phyloP scores from a whole-genome alignment of 2,329 filamentous ascomycete genomes.

The Aphanocladium album region DNA sequence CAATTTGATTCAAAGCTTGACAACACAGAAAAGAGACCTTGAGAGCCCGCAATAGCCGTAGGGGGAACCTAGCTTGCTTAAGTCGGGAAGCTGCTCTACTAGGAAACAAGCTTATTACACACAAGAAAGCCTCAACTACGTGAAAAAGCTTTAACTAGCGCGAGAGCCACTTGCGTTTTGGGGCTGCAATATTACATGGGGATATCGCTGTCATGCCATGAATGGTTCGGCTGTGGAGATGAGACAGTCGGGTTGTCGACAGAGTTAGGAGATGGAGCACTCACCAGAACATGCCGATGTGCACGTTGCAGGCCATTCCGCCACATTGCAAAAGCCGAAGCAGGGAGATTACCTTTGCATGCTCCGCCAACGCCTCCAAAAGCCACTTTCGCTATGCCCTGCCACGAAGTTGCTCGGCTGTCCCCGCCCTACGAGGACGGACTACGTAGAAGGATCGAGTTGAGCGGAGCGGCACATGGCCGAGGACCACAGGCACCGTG shows the following conservation, averaged over 20 bases:
- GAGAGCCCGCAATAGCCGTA: neutral
- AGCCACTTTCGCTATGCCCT: neutral
- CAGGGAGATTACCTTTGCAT: neutral
- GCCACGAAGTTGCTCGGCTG: neutral
- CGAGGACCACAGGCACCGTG: neutral
- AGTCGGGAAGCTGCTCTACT: neutral
- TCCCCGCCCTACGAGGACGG: neutral
- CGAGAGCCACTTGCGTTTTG: too few relatives aligned
- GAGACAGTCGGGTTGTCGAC: neutral
- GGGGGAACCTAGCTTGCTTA: neutral
- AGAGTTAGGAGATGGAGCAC: too few relatives aligned
- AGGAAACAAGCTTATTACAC: neutral
- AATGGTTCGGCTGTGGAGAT: neutral
- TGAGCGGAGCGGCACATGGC: neutral
- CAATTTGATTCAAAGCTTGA: neutral
- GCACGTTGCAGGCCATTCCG: neutral
- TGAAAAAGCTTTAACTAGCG: too few relatives aligned
- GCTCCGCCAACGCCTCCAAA: neutral
- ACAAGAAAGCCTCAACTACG: neutral
- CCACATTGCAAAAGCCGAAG: neutral
- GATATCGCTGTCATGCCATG: neutral
- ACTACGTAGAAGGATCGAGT: neutral
- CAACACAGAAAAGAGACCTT: neutral
- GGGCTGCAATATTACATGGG: neutral
- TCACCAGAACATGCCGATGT: neutral